Evolutionary conservation across 306 rosid species (phyloP).

Genomic region (Oxytropis ochrocephala): DNA sequence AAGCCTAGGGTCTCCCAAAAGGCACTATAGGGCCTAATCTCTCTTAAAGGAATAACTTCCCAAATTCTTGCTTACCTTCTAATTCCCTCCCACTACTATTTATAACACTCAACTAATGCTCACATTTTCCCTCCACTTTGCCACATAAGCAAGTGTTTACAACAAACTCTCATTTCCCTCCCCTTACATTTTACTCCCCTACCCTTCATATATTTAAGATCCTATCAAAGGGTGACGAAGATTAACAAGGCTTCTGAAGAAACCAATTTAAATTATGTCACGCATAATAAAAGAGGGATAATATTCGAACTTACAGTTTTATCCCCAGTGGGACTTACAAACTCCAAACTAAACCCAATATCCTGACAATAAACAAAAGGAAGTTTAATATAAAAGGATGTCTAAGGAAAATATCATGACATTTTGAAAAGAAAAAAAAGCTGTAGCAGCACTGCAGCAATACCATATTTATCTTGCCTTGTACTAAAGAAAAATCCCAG

Average conservation of each 20-base stretch:
- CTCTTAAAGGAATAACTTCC: no score
- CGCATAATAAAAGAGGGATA: neutral
- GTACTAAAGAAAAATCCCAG: constrained; percentile 90
- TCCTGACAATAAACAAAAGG: constrained; percentile 50
- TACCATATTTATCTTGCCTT: constrained; percentile 90
- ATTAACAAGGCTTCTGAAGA: constrained; percentile 6
- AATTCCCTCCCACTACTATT: no score
- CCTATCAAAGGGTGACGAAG: no score
- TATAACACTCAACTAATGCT: no score
- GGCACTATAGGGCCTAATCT: no score
- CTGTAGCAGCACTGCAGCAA: constrained; percentile 31
- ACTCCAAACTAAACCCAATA: constrained; percentile 88
- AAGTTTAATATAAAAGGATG: constrained; percentile 11
- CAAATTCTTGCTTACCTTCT: no score
- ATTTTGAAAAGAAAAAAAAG: neutral
- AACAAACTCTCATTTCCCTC: no score
- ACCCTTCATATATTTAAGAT: no score
- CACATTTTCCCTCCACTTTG: no score
- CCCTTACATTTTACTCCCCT: no score
- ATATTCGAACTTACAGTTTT: constrained; percentile 57
- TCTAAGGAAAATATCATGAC: constrained; percentile 7
- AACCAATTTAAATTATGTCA: neutral
- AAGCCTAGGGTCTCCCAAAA: no score
- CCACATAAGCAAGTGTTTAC: no score
- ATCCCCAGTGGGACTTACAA: constrained; percentile 62